Base-by-base conservation (phyloP, 1,284 basidiomycete species). In the Wallemia ichthyophaga region DNA sequence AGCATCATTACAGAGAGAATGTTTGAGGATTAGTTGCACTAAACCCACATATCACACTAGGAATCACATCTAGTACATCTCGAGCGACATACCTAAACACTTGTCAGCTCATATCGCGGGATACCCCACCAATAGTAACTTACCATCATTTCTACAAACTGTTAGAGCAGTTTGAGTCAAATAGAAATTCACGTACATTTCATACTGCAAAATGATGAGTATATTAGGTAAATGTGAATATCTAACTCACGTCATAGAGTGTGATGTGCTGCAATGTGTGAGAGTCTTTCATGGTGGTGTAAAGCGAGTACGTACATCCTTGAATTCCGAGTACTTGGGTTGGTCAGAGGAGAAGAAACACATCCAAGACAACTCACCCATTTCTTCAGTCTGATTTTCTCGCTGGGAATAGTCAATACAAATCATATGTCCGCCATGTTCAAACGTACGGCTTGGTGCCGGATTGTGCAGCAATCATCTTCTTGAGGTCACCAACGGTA, bases 401-500 rank as follows among this genome's bases (percentile, higher is more conserved):
- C 72, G 9, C 71, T 68, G 66, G 3, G 37, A 48, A 21, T 48
- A 48, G n/a, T 5, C n/a, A 21, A 48, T 21, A 17, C 11, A 21
- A 11, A 48, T n/a, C n/a, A n/a, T n/a, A n/a, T n/a, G n/a, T n/a
- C n/a, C n/a, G 37, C 5, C 7, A 48, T 48, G 13, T 15, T 5
- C n/a, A 48, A 11, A 48, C 37, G 11, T 21, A 48, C 37, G 37
- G 37, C n/a, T 85, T 80, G 1, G 91, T 96, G 57, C 92, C 94
- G 0, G 81, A 96, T 71, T 98, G 92, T 1, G 89, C 91, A 1
- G 84, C 89, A 64, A 98, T 95, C 61, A 96, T 80, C 71, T 85
- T 85, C 75, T 98, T 98, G 61, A 96, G 74, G 69, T 95, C 91
- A 27, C 91, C 91, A 25, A 98, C 85, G 0, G 92, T 98, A 69